Percentiles rank a stretch among this genome's conserved stretches.
These are phyloP conservation scores for Prosopis cineraria DNA, from an alignment of 306 rosid species.

Conservation along the genomic window DNA sequence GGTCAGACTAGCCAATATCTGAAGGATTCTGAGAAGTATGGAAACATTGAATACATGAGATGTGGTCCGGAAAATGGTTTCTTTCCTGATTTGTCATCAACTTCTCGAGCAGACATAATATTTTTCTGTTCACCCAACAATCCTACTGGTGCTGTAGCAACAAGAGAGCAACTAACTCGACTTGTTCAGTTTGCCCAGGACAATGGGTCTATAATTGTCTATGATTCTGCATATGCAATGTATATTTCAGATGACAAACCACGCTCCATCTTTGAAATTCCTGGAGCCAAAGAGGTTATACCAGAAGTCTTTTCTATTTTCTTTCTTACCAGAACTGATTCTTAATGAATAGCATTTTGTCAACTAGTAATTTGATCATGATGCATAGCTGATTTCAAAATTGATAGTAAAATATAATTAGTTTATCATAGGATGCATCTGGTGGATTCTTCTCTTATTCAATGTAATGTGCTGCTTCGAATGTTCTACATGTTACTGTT, in stretches of 20 bases:
- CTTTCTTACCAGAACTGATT: neutral
- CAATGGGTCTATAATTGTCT: conserved; percentile 85
- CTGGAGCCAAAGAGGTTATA: conserved; percentile 94
- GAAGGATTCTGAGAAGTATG: conserved; percentile 54
- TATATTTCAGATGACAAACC: conserved; percentile 89
- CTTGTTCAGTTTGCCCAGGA: conserved; percentile 83
- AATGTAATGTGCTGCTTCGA: neutral
- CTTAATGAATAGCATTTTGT: neutral
- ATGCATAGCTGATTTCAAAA: neutral
- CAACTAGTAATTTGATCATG: neutral
- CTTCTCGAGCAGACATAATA: conserved; percentile 66
- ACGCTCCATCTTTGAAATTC: conserved; percentile 89
- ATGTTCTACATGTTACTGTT: neutral
- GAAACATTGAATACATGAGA: conserved; percentile 72
- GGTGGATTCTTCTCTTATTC: conserved; percentile 22
- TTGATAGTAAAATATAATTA: neutral
- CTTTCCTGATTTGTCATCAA: conserved; percentile 65
- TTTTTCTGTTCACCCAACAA: conserved; percentile 90
- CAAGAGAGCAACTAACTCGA: conserved; percentile 60
- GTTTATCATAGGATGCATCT: conserved; percentile 23
- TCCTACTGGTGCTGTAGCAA: conserved; percentile 82
- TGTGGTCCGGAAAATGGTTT: conserved; percentile 66
- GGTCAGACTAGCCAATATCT: conserved; percentile 64
- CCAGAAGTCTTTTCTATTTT: neutral
- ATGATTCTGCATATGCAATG: conserved; percentile 95